Base-by-base conservation (phyloP, 495 filamentous ascomycete genomes). In the Hypoxylon cercidicola region DNA sequence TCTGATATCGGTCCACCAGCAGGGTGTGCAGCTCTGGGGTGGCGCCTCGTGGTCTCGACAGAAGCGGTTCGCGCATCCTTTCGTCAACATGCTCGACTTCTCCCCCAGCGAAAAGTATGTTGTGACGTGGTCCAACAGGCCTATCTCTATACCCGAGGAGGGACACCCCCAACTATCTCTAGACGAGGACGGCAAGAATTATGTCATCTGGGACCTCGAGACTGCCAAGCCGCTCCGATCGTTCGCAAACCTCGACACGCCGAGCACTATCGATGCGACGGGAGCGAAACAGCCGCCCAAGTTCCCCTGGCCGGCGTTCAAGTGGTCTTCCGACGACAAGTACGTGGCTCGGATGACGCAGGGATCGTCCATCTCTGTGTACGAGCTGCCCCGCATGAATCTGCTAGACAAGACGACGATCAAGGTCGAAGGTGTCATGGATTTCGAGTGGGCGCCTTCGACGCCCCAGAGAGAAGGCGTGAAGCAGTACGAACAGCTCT, bases 161-260 rank as follows among this genome's bases (percentile, higher is more conserved):
- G 90, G 91, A 23, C 86, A 93, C 67, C 90, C 93, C 16, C 77
- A 91, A 2, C 79, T 99, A 30, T 88, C 90, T 6, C 77, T 90
- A 60, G 95, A 97, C 72, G 95, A 99, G 73, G 95, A 99, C 68
- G 95, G 95, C 63, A 97, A 98, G 85, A 96, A 97, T 83, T 97
- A 97, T 72, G 90, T 99, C 70, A 92, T 99, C 70, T 99, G 95
- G 95, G 95, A 99, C 77, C 87, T 98, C 53, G 91, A 90, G 63
- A 93, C 95, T 5, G 86, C 87, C 57, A 96, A 96, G 72, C 89
- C 93, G 25, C 82, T 99, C 32, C 90, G 95, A 30, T 97, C 93
- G 0, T 99, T 99, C 73, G 87, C 90, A 21, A 94, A 91, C 55
- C 83, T 97, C 68, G 95, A 98, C 57, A 72, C 86, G 18, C 87